Evolutionary conservation across 257 asterid species (phyloP), one percentile per base, ranked within the genome.

Genomic region (Lycium barbarum): DNA sequence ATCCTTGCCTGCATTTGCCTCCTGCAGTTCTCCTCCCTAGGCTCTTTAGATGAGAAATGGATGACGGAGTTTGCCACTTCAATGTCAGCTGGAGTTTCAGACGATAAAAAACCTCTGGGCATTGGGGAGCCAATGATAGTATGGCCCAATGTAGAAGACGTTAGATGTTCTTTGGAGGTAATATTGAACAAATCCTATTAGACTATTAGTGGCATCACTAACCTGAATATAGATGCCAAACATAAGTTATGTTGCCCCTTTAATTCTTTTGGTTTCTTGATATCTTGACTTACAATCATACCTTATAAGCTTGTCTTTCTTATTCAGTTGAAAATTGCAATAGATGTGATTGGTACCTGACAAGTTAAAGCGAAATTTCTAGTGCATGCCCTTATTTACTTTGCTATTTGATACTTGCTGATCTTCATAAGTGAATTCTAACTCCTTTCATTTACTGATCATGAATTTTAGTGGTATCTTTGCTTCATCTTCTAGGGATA

Each of bases 31-130:
- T 96, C 99, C 49, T 96, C 99, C 83, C 88, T 96, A 51, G 99
- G 98, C 83, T 96, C 99, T 3, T 92, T 95, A 92, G 98, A 96
- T 22, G 98, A 96, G 94, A 96, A 96, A 88, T 96, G 99, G 99
- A 93, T 96, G 98, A 76, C 90, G 12, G 99, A 96, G 90, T 89
- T 96, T 33, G 93, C 96, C 76, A 84, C 90, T 86, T 96, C 99
- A 83, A 84, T 96, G 95, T 93, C 97, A 17, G 93, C 99, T 0
- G 99, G 99, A 83, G 88, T 86, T 86, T 88, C 93, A 36, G 93
- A 93, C 80, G 97, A 93, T 84, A 90, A 91, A 84, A 95, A 72
- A 85, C 96, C 98, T 84, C 91, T 96, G 82, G 98, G 98, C 81
- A 62, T 82, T 33, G 98, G 98, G 84, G 94, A 96, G 89, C 95